Evolutionary conservation across 768 basidiomycete species (phyloP).

Genomic region (Pluteus cervinus): DNA sequence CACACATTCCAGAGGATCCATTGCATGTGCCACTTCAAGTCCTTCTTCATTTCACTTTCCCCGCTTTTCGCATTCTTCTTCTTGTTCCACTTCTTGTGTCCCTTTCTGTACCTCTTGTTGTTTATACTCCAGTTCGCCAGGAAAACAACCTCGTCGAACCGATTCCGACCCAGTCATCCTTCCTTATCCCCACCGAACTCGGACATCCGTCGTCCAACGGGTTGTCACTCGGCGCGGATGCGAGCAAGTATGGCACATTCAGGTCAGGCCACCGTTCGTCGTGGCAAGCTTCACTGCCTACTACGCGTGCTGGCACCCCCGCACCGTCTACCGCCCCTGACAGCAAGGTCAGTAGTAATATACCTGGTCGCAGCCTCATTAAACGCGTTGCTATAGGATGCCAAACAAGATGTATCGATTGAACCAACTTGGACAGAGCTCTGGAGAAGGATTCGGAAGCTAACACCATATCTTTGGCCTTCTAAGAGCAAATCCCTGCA

Average conservation of each 20-base stretch:
- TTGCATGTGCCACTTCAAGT: slow-evolving; percentile 18
- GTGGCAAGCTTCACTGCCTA: slow-evolving; percentile 44
- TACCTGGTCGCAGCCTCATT: background rate
- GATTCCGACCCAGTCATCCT: slow-evolving; percentile 40
- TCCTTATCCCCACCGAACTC: slow-evolving; percentile 48
- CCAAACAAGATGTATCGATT: slow-evolving; percentile 43
- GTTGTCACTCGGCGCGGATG: slow-evolving; percentile 36
- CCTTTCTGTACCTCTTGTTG: slow-evolving; percentile 57
- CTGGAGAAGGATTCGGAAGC: slow-evolving; percentile 52
- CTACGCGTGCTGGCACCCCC: slow-evolving; percentile 47
- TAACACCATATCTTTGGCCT: slow-evolving; percentile 86
- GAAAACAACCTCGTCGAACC: slow-evolving; percentile 35
- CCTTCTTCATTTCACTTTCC: slow-evolving; percentile 40
- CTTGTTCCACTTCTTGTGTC: slow-evolving; percentile 54
- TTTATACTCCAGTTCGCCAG: slow-evolving; percentile 48
- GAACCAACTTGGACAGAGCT: slow-evolving; percentile 74
- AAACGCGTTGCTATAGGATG: slow-evolving; percentile 19
- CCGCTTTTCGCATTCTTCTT: slow-evolving; percentile 59
- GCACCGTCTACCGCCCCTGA: slow-evolving; percentile 34
- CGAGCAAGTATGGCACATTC: slow-evolving; percentile 77
- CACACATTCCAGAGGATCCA: slow-evolving; percentile 24
- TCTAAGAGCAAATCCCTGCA: slow-evolving; percentile 60
- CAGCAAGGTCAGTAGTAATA: slow-evolving; percentile 25
- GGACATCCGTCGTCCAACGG: slow-evolving; percentile 42
- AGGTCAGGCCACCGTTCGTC: slow-evolving; percentile 41